A percentile compares a stretch with the other conserved stretches of the same genome.
phyloP scores from a whole-genome alignment of 2,329 filamentous ascomycete genomes.

The Malbranchea zuffiana region DNA sequence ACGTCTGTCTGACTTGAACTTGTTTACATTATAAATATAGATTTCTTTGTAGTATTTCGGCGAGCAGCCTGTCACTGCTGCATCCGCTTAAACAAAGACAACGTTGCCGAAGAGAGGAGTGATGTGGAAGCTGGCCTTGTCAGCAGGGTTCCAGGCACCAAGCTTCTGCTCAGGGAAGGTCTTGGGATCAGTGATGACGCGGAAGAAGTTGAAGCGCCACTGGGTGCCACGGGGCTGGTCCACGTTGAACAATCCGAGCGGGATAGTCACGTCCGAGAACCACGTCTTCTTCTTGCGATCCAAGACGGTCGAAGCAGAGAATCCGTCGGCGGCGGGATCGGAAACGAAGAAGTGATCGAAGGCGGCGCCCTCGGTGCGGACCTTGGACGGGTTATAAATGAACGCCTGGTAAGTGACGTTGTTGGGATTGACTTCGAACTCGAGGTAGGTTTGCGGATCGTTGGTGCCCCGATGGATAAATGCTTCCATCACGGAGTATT shows the following conservation, averaged over 20 bases:
- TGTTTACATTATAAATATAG: no score
- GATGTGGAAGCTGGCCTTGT: conserved; percentile 41
- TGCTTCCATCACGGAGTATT: conserved; percentile 43
- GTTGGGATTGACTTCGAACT: conserved; percentile 43
- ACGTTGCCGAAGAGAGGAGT: conserved; percentile 38
- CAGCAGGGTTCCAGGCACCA: conserved; percentile 37
- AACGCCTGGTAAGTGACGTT: conserved; percentile 44
- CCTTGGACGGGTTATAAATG: conserved; percentile 42
- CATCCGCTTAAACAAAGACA: conserved; percentile 24
- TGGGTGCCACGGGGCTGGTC: conserved; percentile 35
- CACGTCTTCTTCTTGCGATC: conserved; percentile 30
- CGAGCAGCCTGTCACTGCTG: background rate
- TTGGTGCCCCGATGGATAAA: conserved; percentile 39
- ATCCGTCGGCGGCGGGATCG: conserved; percentile 33
- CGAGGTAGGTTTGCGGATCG: conserved; percentile 41
- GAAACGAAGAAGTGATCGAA: conserved; percentile 38
- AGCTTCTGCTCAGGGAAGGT: conserved; percentile 30
- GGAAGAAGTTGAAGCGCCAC: conserved; percentile 46
- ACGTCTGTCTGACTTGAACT: no score
- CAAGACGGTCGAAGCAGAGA: conserved; percentile 32
- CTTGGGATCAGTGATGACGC: conserved; percentile 35
- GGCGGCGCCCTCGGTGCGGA: conserved; percentile 31
- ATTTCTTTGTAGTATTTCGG: background rate
- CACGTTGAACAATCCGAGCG: conserved; percentile 42
- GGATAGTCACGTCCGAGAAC: conserved; percentile 35